Evolutionary conservation across 2,329 filamentous ascomycete species (phyloP).

Genomic region (Achaetomium macrosporum): DNA sequence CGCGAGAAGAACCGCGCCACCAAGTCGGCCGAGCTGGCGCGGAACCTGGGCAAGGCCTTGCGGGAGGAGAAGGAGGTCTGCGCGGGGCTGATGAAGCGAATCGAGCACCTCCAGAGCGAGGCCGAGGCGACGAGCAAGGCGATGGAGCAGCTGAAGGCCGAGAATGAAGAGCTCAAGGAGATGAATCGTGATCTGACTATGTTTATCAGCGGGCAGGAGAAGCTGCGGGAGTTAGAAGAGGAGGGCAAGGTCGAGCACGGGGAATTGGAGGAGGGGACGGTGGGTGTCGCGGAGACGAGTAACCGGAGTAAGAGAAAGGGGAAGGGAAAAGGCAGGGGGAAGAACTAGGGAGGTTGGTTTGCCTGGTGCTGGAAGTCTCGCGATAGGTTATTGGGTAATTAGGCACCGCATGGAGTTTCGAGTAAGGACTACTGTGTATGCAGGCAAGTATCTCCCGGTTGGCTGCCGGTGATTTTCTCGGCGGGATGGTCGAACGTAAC

Average conservation of each 20-base stretch:
- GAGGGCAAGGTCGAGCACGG: conserved; percentile 55
- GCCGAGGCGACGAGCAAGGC: conserved; percentile 53
- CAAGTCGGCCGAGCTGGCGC: conserved; percentile 69
- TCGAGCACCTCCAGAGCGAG: conserved; percentile 65
- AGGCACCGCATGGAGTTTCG: no score
- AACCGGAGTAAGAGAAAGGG: conserved; percentile 50
- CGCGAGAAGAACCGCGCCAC: conserved; percentile 62
- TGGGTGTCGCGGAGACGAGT: conserved; percentile 47
- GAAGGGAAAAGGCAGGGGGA: conserved; percentile 29
- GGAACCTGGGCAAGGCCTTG: conserved; percentile 67
- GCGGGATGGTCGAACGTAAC: no score
- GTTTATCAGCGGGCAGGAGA: conserved; percentile 80
- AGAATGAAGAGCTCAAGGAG: conserved; percentile 71
- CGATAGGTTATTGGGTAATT: not conserved
- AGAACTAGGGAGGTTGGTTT: conserved; percentile 4
- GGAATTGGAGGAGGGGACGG: conserved; percentile 68
- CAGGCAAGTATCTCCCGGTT: no score
- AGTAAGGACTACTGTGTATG: no score
- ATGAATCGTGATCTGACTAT: conserved; percentile 83
- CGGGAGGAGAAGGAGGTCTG: conserved; percentile 84
- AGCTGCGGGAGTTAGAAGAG: conserved; percentile 64
- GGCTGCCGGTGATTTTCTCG: no score
- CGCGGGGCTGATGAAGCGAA: conserved; percentile 74
- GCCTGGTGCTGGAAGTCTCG: no score
- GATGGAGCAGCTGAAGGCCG: conserved; percentile 60